Evolutionary conservation across 2,329 filamentous ascomycete species (phyloP), one percentile per base, ranked within the genome.

Genomic region (Alternaria sp.): DNA sequence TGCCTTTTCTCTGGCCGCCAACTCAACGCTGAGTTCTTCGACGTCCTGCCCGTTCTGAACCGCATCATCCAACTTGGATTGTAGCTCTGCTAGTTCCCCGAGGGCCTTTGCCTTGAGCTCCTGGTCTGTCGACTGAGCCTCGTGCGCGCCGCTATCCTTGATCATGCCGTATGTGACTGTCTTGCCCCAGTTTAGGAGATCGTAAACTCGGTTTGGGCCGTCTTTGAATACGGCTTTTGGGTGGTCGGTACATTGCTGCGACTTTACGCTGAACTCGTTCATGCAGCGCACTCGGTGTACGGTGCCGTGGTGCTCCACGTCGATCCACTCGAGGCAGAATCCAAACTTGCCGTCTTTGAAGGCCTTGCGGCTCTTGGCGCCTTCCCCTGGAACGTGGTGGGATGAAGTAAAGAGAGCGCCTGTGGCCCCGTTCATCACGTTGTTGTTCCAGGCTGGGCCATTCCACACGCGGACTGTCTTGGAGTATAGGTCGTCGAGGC

Each of bases 191-290:
- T 45, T 33, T 21, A 59, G 14, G 0, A 36, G 28, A 6, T 45
- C 41, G 26, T 60, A 62, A n/a, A 62, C 44, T n/a, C 10, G 14
- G 29, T 62, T 60, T 9, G 56, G 60, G 2, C 60, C 56, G 17
- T 62, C 56, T 23, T 62, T 62, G 11, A 37, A 44, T 2, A 23
- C 21, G 2, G 49, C n/a, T 29, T 51, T 59, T 3, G 33, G 14
- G 10, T 62, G 60, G 10, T 26, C 33, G 0, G 11, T 51, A 29
- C 60, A 59, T 14, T 54, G 51, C 1, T 36, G 21, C 4, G 56
- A 62, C 7, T 56, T 46, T 13, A 53, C 34, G 1, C 36, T 34
- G 21, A 59, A 62, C 4, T 37, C 29, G 13, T 59, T 54, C 37
- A 54, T 50, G 29, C 58, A 61, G 4, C 58, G 51, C 5, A 58